These are phyloP conservation scores for Erigeron philadelphicus DNA, from an alignment of 140 eudicot species.

Conservation along the genomic window DNA sequence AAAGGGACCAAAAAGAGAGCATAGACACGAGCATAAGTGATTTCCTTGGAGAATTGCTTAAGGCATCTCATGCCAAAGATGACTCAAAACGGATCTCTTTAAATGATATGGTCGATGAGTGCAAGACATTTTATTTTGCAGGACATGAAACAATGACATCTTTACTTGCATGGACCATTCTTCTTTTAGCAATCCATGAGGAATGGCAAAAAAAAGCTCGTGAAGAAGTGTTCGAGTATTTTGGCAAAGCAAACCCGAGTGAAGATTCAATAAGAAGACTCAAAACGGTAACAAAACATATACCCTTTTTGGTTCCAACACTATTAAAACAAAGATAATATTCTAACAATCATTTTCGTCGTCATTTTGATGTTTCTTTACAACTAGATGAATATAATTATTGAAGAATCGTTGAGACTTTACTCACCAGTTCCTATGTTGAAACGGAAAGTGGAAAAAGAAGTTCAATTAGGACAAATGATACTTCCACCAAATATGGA, in stretches of 20 bases:
- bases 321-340: neutral
- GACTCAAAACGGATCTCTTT: slow-evolving; percentile 31
- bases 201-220: slow-evolving; percentile 58
- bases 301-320: slow-evolving; percentile 1
- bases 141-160: slow-evolving; percentile 53
- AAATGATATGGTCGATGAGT: slow-evolving; percentile 41
- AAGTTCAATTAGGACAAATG: slow-evolving; percentile 38
- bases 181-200: slow-evolving; percentile 38
- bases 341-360: neutral
- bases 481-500: slow-evolving; percentile 35
- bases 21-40: slow-evolving; percentile 15
- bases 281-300: slow-evolving; percentile 32
- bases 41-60: slow-evolving; percentile 37
- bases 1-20: slow-evolving; percentile 26
- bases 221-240: slow-evolving; percentile 31
- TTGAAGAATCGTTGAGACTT: slow-evolving; percentile 44
- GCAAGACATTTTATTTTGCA: slow-evolving; percentile 49
- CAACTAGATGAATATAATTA: slow-evolving; percentile 40
- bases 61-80: slow-evolving; percentile 30
- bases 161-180: slow-evolving; percentile 49
- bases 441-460: slow-evolving; percentile 34
- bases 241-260: slow-evolving; percentile 32
- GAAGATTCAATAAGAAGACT: slow-evolving; percentile 46
- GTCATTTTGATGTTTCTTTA: neutral
- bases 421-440: slow-evolving; percentile 43